phyloP scores from a whole-genome alignment of 2,329 filamentous ascomycete species.

The Cladosporium austrohemisphaericum region DNA sequence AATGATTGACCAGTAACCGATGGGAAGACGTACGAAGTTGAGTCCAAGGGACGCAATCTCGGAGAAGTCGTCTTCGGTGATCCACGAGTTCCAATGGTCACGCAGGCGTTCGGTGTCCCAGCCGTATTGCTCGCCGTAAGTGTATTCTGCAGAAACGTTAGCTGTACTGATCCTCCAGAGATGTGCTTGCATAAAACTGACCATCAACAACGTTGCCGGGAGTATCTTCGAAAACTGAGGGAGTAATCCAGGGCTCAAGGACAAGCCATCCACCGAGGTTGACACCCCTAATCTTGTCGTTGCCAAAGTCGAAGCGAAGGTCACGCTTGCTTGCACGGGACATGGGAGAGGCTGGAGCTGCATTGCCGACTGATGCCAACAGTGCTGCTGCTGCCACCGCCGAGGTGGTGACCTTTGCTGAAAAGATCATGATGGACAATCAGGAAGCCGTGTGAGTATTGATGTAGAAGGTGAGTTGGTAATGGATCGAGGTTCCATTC shows the following conservation, averaged over 20 bases:
- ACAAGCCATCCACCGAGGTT: slow-evolving; percentile 62
- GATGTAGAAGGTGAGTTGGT: neutral
- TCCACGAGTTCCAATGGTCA: slow-evolving; percentile 51
- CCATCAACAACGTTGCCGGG: slow-evolving; percentile 33
- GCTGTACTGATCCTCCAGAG: neutral
- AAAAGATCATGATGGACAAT: slow-evolving; percentile 21
- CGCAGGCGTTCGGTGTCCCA: slow-evolving; percentile 36
- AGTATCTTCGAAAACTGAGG: slow-evolving; percentile 52
- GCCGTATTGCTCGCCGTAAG: slow-evolving; percentile 20
- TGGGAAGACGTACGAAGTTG: slow-evolving; percentile 57
- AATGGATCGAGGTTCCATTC: slow-evolving; percentile 3
- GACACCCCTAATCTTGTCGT: slow-evolving; percentile 59
- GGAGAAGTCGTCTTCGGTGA: slow-evolving; percentile 52
- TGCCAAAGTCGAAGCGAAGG: slow-evolving; percentile 46
- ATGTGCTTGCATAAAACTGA: slow-evolving; percentile 38
- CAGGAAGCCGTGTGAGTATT: neutral
- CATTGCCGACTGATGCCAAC: slow-evolving; percentile 23
- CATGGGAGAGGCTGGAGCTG: slow-evolving; percentile 21
- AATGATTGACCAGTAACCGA: slow-evolving; percentile 58
- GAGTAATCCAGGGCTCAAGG: slow-evolving; percentile 62
- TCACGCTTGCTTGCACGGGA: slow-evolving; percentile 20
- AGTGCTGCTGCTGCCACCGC: slow-evolving; percentile 24
- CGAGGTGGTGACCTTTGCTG: slow-evolving; percentile 14
- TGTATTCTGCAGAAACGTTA: slow-evolving; percentile 27
- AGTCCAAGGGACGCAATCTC: slow-evolving; percentile 56